A percentile compares a stretch with the other conserved stretches of the same genome.
phyloP scores from a whole-genome alignment of 768 basidiomycete genomes.

The Phylloporus rhodoxanthus region DNA sequence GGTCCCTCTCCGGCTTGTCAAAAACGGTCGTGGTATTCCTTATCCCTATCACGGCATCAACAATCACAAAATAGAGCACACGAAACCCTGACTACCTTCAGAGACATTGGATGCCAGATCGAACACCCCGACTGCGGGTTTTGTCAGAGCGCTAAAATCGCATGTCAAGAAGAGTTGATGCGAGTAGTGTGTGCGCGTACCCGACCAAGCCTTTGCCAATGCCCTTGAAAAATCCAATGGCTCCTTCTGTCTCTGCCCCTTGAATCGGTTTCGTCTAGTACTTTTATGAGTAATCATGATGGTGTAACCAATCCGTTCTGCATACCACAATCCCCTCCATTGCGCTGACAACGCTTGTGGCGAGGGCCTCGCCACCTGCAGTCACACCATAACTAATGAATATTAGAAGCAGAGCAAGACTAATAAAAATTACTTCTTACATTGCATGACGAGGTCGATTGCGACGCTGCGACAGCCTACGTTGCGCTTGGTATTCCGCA shows the following conservation, averaged over 20 bases:
- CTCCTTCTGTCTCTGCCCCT: conserved; percentile 91
- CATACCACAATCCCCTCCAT: conserved; percentile 90
- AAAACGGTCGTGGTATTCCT: conserved; percentile 98
- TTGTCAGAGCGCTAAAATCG: conserved; percentile 72
- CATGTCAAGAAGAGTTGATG: neutral
- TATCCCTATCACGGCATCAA: conserved; percentile 55
- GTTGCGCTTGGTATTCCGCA: conserved; percentile 86
- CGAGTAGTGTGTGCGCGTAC: conserved; percentile 35
- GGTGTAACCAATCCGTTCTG: conserved; percentile 8
- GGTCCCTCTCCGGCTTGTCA: conserved; percentile 84
- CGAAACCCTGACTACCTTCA: conserved; percentile 52
- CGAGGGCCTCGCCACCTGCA: conserved; percentile 90
- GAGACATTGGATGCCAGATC: conserved; percentile 93
- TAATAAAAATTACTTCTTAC: conserved; percentile 35
- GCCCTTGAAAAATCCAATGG: conserved; percentile 95
- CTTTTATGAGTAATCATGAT: conserved; percentile 3
- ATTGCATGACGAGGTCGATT: conserved; percentile 97
- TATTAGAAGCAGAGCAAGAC: neutral
- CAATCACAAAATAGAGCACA: neutral
- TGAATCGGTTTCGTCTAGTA: conserved; percentile 90
- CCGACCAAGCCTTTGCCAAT: conserved; percentile 95
- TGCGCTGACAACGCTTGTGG: conserved; percentile 90
- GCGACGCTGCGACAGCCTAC: conserved; percentile 82
- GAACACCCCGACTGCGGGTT: conserved; percentile 94
- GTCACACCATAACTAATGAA: conserved; percentile 81